Base-by-base conservation (phyloP, 179 eudicot genomes). In the Patellifolia procumbens region DNA sequence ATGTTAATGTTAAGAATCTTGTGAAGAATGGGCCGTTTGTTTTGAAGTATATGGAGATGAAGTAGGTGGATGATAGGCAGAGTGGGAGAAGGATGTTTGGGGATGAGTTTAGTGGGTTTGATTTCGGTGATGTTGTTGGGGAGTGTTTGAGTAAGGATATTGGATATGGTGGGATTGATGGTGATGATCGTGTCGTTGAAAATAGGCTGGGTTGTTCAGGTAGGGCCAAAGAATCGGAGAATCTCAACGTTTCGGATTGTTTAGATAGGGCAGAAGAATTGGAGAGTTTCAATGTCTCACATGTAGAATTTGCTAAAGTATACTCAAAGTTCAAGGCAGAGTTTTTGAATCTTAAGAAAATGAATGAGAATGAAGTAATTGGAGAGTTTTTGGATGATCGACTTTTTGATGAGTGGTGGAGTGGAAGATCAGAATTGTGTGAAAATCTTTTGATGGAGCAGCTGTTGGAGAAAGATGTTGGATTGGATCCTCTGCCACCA, bases 41-140 rank as follows among this genome's bases (percentile, higher is more conserved):
- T 11, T 76, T 94, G 52, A 91, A 88, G 72, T 92, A 89, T 75
- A 92, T 94, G 90, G 98, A 92, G 79, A 81, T 90, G 91, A 94
- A 92, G 82, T 89, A 94, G 2, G 83, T 81, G 87, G 79, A 68
- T 74, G 83, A 85, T 24, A 3, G 16, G 22, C 60, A 62, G 53
- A n/a, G n/a, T n/a, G n/a, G n/a, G n/a, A n/a, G n/a, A n/a, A n/a
- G n/a, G n/a, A n/a, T n/a, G n/a, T n/a, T n/a, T n/a, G n/a, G n/a
- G n/a, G n/a, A n/a, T n/a, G n/a, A n/a, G n/a, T n/a, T n/a, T n/a
- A n/a, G n/a, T n/a, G n/a, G n/a, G n/a, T n/a, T n/a, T n/a, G n/a
- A n/a, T n/a, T n/a, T n/a, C n/a, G n/a, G n/a, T n/a, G n/a, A n/a
- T n/a, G n/a, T n/a, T n/a, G n/a, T n/a, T n/a, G n/a, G n/a, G n/a